These are phyloP conservation scores for Ceratobasidium sp. DNA, from an alignment of 1,284 basidiomycete species.

Conservation along the genomic window DNA sequence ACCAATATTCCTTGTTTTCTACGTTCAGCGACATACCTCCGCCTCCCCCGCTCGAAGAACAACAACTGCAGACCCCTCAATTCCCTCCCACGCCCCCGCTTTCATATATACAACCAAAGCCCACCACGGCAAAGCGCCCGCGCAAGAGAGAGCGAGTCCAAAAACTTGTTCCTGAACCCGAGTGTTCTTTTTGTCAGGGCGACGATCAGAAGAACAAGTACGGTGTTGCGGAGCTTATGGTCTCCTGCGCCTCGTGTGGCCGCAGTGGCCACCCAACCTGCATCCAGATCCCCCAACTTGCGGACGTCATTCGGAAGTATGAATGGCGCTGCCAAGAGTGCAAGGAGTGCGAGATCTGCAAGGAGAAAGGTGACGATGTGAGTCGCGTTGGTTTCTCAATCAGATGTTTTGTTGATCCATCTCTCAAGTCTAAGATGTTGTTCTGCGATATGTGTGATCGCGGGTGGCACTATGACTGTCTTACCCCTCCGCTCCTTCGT, in stretches of 20 bases:
- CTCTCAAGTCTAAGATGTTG: constrained; percentile 73
- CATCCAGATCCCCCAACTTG: constrained; percentile 62
- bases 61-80: constrained; percentile 2
- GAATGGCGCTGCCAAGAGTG: constrained; percentile 92
- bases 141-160: constrained; percentile 47
- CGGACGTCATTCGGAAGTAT: constrained; percentile 69
- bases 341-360: constrained; percentile 91
- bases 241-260: constrained; percentile 73
- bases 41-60: constrained; percentile 34
- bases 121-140: constrained; percentile 56
- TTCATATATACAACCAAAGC: constrained; percentile 11
- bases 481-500: constrained; percentile 72
- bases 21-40: constrained; percentile 5
- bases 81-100: constrained; percentile 38
- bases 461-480: constrained; percentile 92
- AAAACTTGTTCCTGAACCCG: constrained; percentile 56
- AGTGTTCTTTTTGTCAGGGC: constrained; percentile 73
- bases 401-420: constrained; percentile 43
- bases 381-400: constrained; percentile 53
- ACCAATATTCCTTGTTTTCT: neutral
- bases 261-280: constrained; percentile 79
- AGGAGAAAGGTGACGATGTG: constrained; percentile 87
- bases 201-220: constrained; percentile 63
- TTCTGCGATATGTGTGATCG: constrained; percentile 96
- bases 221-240: constrained; percentile 66